A percentile compares a stretch with the other conserved stretches of the same genome.
Evolutionary conservation across 164 flowering plant species (phyloP).

Genomic region (Piper longum): DNA sequence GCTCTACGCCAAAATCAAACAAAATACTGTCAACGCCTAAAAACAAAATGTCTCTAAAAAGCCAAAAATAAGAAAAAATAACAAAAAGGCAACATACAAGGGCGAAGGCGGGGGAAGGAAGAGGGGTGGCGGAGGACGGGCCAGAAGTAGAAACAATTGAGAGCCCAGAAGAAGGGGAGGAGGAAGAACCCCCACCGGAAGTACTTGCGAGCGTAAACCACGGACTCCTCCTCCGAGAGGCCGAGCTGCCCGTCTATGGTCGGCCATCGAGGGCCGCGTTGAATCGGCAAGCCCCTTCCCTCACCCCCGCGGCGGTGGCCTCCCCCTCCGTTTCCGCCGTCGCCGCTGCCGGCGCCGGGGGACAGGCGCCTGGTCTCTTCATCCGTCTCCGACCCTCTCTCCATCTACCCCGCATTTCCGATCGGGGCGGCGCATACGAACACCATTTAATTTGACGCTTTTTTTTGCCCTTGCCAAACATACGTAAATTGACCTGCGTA

Average conservation of each 20-base stretch:
- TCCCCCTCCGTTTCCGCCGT: background rate
- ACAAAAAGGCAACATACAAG: slow-evolving; percentile 29
- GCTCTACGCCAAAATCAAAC: background rate
- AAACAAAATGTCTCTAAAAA: background rate
- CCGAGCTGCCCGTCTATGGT: slow-evolving; percentile 83
- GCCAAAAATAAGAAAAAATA: background rate
- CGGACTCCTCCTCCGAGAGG: slow-evolving; percentile 57
- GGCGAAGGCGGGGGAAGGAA: slow-evolving; percentile 58
- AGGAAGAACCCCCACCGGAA: slow-evolving; percentile 67
- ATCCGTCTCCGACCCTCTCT: slow-evolving; percentile 1
- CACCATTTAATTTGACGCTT: no score
- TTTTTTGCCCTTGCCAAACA: no score
- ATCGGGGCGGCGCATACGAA: no score
- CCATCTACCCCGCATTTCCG: background rate
- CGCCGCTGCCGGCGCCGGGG: background rate
- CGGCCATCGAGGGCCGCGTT: slow-evolving; percentile 40
- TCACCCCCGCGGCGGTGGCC: background rate
- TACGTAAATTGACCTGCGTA: no score
- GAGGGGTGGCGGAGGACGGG: slow-evolving; percentile 56
- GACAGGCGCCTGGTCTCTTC: slow-evolving; percentile 6
- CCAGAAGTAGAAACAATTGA: slow-evolving; percentile 96
- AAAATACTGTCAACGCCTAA: background rate
- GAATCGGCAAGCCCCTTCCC: background rate
- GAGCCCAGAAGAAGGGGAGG: slow-evolving; percentile 82
- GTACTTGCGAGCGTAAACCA: slow-evolving; percentile 51